These are phyloP conservation scores for Aureobasidium sp. DNA, from an alignment of 2,329 filamentous ascomycete genomes.

Conservation along the genomic window DNA sequence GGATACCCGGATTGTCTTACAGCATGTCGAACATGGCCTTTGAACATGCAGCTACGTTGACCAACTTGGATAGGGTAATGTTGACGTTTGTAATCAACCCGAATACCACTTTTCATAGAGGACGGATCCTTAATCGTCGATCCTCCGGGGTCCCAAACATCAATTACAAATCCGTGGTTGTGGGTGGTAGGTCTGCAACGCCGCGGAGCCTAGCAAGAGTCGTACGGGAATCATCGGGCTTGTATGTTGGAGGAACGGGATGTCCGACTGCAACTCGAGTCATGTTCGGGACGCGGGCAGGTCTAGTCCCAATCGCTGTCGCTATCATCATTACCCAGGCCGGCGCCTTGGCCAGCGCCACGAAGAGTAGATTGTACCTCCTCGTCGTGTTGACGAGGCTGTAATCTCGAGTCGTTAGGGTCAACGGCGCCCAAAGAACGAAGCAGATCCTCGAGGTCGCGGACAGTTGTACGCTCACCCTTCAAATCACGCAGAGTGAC, in stretches of 20 bases:
- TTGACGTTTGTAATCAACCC: not conserved
- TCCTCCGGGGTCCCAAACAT: not conserved
- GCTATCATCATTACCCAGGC: slow-evolving; percentile 37
- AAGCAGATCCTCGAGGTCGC: slow-evolving; percentile 72
- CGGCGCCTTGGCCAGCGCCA: slow-evolving; percentile 39
- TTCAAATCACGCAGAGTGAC: slow-evolving; percentile 79
- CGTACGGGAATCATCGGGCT: not conserved
- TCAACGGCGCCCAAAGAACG: slow-evolving; percentile 75
- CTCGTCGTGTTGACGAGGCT: slow-evolving; percentile 54
- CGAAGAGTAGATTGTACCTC: slow-evolving; percentile 45
- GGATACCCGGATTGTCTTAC: not conserved
- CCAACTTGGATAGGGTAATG: not conserved
- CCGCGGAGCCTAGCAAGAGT: not conserved
- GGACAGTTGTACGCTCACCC: slow-evolving; percentile 62
- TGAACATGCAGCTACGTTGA: not conserved
- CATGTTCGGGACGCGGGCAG: not conserved
- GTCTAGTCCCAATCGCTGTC: slow-evolving; percentile 56
- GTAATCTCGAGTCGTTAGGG: slow-evolving; percentile 69
- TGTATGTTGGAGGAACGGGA: not conserved
- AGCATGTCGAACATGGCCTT: not conserved
- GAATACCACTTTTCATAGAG: not conserved
- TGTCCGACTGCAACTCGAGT: not conserved
- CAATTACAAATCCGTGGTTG: not conserved
- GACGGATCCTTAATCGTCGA: not conserved
- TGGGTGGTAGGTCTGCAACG: not conserved